phyloP scores from a whole-genome alignment of 768 basidiomycete genomes.

The Exsudoporus frostii region DNA sequence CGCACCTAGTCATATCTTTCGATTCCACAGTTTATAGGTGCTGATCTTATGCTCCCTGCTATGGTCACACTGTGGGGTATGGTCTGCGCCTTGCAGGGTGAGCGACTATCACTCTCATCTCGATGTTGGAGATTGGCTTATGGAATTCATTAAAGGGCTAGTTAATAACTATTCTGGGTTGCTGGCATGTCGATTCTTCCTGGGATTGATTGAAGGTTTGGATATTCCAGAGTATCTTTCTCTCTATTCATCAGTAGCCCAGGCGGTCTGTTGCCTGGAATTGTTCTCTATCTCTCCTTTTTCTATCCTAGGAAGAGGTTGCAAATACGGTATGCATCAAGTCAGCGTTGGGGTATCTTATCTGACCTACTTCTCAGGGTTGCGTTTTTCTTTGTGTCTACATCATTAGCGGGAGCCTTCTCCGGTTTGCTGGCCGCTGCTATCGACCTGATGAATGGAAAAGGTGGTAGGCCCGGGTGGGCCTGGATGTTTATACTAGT shows the following conservation, averaged over 20 bases:
- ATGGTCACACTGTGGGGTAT: constrained; percentile 67
- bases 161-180: constrained; percentile 52
- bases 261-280: constrained; percentile 59
- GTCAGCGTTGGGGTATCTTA: not conserved
- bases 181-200: constrained; percentile 44
- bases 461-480: constrained; percentile 54
- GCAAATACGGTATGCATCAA: constrained; percentile 18
- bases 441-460: constrained; percentile 55
- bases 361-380: constrained; percentile 27
- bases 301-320: constrained; percentile 37
- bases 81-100: constrained; percentile 58
- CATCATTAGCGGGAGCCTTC: constrained; percentile 58
- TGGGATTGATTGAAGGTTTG: constrained; percentile 59
- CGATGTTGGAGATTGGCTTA: not conserved
- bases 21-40: constrained; percentile 37
- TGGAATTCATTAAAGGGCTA: constrained; percentile 32
- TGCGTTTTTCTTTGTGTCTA: constrained; percentile 38
- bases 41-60: constrained; percentile 55
- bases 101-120: not conserved
- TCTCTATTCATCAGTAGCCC: constrained; percentile 2
- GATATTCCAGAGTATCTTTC: not conserved
- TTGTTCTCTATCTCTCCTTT: constrained; percentile 54
- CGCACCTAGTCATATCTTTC: not conserved
- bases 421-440: constrained; percentile 63
- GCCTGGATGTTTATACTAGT: constrained; percentile 59